phyloP scores from a whole-genome alignment of 2,329 filamentous ascomycete genomes.

The Ascochyta lentis region DNA sequence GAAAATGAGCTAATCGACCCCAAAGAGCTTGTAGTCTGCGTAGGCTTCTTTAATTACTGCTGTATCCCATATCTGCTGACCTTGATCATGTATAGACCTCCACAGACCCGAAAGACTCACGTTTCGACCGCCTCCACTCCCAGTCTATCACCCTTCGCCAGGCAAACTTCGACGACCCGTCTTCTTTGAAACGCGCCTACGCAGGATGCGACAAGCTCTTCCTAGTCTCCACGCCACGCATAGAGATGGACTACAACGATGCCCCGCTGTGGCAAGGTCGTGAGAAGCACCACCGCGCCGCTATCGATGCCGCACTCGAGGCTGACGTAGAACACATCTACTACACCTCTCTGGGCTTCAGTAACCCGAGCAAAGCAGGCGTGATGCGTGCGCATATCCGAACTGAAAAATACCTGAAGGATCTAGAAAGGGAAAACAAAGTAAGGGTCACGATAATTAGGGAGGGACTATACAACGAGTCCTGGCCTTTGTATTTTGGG shows the following conservation, averaged over 20 bases:
- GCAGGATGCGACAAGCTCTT: constrained; percentile 51
- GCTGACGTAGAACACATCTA: constrained; percentile 55
- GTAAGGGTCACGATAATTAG: constrained; percentile 49
- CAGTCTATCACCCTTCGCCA: constrained; percentile 46
- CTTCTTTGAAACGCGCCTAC: constrained; percentile 46
- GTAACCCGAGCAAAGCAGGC: constrained; percentile 48
- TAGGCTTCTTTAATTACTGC: constrained; percentile 16
- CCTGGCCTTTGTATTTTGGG: constrained; percentile 57
- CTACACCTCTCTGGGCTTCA: constrained; percentile 55
- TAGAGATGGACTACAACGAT: constrained; percentile 53
- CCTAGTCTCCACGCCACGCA: constrained; percentile 54
- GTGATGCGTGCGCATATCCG: constrained; percentile 58
- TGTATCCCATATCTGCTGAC: not conserved
- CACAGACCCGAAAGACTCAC: constrained; percentile 18
- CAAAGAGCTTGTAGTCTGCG: constrained; percentile 48
- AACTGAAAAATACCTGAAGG: constrained; percentile 51
- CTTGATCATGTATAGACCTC: constrained; percentile 24
- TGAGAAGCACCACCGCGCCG: constrained; percentile 53
- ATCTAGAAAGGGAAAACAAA: constrained; percentile 29
- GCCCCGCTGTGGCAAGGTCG: constrained; percentile 52
- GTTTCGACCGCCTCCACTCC: constrained; percentile 39
- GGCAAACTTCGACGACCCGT: constrained; percentile 49
- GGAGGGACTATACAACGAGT: constrained; percentile 56
- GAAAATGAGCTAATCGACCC: constrained; percentile 49
- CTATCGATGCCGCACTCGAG: constrained; percentile 51